phyloP scores from a whole-genome alignment of 441 rosid genomes.

The Eutrema salsugineum region DNA sequence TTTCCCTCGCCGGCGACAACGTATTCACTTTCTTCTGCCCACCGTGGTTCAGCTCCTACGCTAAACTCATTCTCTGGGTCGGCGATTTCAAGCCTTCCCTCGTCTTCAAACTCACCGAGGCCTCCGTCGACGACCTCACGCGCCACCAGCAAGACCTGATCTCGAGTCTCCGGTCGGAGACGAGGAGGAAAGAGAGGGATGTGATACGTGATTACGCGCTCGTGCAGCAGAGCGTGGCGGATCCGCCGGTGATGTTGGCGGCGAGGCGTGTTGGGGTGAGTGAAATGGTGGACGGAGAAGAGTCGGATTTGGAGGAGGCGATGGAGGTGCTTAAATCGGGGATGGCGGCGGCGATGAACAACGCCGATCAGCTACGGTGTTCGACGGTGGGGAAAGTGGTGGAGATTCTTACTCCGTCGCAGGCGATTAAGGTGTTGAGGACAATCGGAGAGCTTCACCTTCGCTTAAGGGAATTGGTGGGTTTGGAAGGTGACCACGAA shows the following conservation, averaged over 20 bases:
- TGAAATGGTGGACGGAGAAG: constrained; percentile 39
- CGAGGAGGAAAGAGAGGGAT: constrained; percentile 39
- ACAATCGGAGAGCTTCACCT: constrained; percentile 43
- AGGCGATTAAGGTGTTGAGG: constrained; percentile 39
- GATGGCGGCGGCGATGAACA: constrained; percentile 36
- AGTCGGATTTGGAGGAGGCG: constrained; percentile 32
- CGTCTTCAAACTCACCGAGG: constrained; percentile 34
- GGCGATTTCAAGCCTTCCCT: constrained; percentile 51
- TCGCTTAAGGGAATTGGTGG: constrained; percentile 28
- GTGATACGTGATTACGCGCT: constrained; percentile 44
- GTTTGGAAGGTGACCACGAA: constrained; percentile 13
- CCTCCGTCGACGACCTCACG: constrained; percentile 31
- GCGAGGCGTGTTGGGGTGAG: constrained; percentile 20
- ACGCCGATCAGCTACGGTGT: constrained; percentile 39
- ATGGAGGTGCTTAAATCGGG: constrained; percentile 26
- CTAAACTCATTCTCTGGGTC: constrained; percentile 46
- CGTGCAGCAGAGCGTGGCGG: constrained; percentile 58
- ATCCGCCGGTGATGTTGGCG: constrained; percentile 35
- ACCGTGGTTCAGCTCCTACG: constrained; percentile 52
- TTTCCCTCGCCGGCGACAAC: constrained; percentile 32
- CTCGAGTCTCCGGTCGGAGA: constrained; percentile 27
- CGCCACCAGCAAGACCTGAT: constrained; percentile 35
- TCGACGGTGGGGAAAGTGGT: constrained; percentile 32
- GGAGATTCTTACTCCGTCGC: constrained; percentile 41
- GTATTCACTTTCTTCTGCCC: constrained; percentile 43